Percentiles rank a stretch among this genome's conserved stretches.
Evolutionary conservation across 2,329 filamentous ascomycete species (phyloP).

Genomic region (Plectosphaerella sp.): DNA sequence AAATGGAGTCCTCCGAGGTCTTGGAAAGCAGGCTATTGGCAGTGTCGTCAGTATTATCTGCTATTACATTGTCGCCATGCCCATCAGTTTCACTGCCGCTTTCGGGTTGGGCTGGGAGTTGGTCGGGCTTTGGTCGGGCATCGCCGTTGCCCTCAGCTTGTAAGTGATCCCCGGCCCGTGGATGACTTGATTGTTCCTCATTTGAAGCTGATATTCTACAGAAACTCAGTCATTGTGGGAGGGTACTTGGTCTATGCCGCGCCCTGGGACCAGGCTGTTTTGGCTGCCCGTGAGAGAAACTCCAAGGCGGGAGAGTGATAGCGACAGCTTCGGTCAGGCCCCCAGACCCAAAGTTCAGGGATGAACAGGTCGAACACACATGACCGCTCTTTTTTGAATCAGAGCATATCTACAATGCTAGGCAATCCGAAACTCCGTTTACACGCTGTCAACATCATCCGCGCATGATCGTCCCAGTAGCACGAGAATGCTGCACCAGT

Average conservation of each 20-base stretch:
- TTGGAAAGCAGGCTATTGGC: conserved; percentile 67
- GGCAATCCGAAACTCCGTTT: background rate
- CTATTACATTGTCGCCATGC: conserved; percentile 69
- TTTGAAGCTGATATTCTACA: background rate
- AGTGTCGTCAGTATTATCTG: conserved; percentile 67
- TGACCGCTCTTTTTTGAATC: background rate
- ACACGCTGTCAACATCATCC: background rate
- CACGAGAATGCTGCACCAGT: background rate
- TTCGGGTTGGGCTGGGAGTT: conserved; percentile 64
- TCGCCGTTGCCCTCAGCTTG: conserved; percentile 54
- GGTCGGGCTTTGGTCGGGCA: conserved; percentile 63
- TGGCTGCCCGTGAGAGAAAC: background rate
- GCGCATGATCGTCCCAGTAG: background rate
- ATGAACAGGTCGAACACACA: background rate
- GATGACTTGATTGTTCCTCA: background rate
- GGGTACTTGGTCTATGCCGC: background rate
- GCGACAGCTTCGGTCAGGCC: background rate
- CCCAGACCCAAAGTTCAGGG: background rate
- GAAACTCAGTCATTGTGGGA: background rate
- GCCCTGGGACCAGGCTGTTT: background rate
- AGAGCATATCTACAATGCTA: background rate
- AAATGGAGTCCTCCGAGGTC: conserved; percentile 64
- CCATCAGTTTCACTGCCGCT: conserved; percentile 61
- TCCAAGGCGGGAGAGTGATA: background rate
- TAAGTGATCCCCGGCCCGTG: conserved; percentile 9